These are phyloP conservation scores for Boletus rufocinnamomeus DNA, from an alignment of 768 basidiomycete species.

Conservation along the genomic window DNA sequence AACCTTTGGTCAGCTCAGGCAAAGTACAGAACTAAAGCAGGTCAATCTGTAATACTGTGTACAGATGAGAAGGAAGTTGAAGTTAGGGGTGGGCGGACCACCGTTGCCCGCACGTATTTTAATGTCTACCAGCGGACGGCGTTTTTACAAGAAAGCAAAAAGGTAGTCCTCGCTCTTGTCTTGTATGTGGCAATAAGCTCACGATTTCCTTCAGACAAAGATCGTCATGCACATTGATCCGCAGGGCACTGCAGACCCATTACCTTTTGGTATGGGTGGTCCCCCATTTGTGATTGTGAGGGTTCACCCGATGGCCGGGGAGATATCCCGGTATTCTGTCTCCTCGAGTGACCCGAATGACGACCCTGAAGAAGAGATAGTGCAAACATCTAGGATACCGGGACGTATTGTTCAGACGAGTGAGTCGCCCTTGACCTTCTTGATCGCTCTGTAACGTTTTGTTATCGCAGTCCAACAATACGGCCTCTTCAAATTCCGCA, in stretches of 20 bases:
- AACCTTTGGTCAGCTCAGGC: constrained; percentile 91
- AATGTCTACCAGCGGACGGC: constrained; percentile 85
- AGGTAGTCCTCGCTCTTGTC: constrained; percentile 48
- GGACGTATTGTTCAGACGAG: constrained; percentile 80
- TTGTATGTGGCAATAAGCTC: constrained; percentile 6
- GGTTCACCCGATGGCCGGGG: constrained; percentile 82
- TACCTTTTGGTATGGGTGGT: constrained; percentile 69
- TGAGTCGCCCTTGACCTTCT: constrained; percentile 40
- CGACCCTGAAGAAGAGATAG: constrained; percentile 79
- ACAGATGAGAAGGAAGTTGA: constrained; percentile 80
- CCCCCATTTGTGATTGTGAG: constrained; percentile 81
- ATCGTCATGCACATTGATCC: constrained; percentile 87
- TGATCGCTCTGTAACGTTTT: neutral
- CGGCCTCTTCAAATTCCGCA: constrained; percentile 86
- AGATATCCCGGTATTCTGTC: constrained; percentile 77
- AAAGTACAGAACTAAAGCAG: constrained; percentile 67
- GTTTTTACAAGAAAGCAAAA: constrained; percentile 75
- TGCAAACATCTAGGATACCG: constrained; percentile 73
- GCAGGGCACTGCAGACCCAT: constrained; percentile 68
- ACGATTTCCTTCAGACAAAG: constrained; percentile 60
- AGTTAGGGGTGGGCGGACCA: constrained; percentile 57
- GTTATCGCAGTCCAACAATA: constrained; percentile 72
- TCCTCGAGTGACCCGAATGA: constrained; percentile 73
- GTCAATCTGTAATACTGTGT: constrained; percentile 71
- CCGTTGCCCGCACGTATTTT: constrained; percentile 79